A percentile compares a stretch with the other conserved stretches of the same genome.
Conservation (phyloP, 2,329 filamentous ascomycete species). For the Tolypocladium tropicale region DNA sequence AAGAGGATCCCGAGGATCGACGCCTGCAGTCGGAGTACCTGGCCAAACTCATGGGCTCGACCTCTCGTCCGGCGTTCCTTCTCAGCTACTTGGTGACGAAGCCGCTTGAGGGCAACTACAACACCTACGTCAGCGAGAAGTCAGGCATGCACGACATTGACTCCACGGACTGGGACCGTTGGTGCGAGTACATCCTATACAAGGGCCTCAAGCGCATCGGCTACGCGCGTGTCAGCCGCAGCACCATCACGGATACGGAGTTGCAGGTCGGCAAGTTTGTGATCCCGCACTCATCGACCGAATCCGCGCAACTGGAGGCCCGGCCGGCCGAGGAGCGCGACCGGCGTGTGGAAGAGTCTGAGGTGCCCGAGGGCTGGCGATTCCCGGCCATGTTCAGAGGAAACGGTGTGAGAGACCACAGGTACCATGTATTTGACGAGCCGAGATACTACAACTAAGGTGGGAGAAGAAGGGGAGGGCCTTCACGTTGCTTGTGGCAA, state of each 20-base stretch:
- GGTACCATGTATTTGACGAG: slow-evolving; percentile 92
- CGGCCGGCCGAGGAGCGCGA: slow-evolving; percentile 44
- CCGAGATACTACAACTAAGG: slow-evolving; percentile 58
- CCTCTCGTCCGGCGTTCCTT: slow-evolving; percentile 69
- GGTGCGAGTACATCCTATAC: slow-evolving; percentile 98
- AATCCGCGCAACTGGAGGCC: slow-evolving; percentile 32
- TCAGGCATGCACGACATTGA: slow-evolving; percentile 97
- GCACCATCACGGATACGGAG: slow-evolving; percentile 94
- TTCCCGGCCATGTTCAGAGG: slow-evolving; percentile 83
- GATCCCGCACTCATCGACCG: slow-evolving; percentile 55
- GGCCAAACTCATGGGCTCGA: slow-evolving; percentile 75
- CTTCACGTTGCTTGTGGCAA: not conserved
- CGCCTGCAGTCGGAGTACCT: slow-evolving; percentile 81
- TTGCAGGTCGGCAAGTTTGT: slow-evolving; percentile 94
- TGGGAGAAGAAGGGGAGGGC: not conserved
- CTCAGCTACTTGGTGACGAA: slow-evolving; percentile 89
- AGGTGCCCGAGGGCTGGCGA: slow-evolving; percentile 65
- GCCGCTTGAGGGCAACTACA: slow-evolving; percentile 88
- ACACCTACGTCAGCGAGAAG: slow-evolving; percentile 77
- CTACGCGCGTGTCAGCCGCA: slow-evolving; percentile 80
- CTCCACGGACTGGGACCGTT: slow-evolving; percentile 84
- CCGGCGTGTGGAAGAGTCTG: slow-evolving; percentile 52
- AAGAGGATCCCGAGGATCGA: slow-evolving; percentile 89
- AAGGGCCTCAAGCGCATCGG: slow-evolving; percentile 77
- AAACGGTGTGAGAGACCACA: slow-evolving; percentile 76